A percentile compares a stretch with the other conserved stretches of the same genome.
Conservation (phyloP, 257 asterid genomes). For the Osmanthus fragrans region DNA sequence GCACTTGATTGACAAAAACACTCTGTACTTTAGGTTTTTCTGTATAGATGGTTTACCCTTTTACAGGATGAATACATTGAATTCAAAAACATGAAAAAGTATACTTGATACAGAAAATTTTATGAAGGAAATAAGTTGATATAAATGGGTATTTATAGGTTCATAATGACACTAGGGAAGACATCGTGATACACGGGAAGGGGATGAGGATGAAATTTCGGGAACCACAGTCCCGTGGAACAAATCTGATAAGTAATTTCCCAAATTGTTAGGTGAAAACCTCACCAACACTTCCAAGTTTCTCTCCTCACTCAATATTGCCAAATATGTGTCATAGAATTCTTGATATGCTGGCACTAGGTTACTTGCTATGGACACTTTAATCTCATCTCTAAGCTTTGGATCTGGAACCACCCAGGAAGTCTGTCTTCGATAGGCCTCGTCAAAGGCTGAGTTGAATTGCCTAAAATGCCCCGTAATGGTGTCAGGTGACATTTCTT, state of each 20-base stretch:
- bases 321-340: constrained; percentile 48
- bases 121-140: neutral
- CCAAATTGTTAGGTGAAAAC: constrained; percentile 66
- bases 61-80: neutral
- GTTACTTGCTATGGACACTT: constrained; percentile 48
- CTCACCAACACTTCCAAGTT: constrained; percentile 46
- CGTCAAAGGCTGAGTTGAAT: constrained; percentile 55
- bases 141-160: neutral
- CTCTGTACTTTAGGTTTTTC: neutral
- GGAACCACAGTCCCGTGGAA: constrained; percentile 37
- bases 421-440: constrained; percentile 49
- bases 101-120: neutral
- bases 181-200: constrained; percentile 35
- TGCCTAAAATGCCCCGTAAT: constrained; percentile 41
- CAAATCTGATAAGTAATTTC: constrained; percentile 59
- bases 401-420: constrained; percentile 57
- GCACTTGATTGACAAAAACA: neutral
- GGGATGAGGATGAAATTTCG: constrained; percentile 35
- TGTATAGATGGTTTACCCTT: neutral
- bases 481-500: constrained; percentile 27
- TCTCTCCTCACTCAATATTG: constrained; percentile 36
- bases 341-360: constrained; percentile 54
- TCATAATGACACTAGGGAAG: constrained; percentile 13
- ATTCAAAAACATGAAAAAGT: neutral
- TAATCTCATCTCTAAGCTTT: constrained; percentile 62